These are phyloP conservation scores for Leucaena leucocephala DNA, from an alignment of 306 rosid species.

Conservation along the genomic window DNA sequence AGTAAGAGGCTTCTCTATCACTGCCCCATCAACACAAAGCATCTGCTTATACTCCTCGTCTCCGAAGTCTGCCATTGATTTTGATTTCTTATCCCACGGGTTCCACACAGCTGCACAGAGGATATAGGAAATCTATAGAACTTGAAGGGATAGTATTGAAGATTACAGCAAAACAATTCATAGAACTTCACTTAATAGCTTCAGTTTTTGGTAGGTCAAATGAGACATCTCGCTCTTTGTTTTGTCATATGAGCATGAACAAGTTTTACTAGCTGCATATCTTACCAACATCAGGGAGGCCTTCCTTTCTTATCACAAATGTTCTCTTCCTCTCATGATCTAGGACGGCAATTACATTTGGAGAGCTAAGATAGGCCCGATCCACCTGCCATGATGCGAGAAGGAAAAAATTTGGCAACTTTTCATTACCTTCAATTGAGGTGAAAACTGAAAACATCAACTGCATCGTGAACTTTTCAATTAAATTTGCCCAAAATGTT, in stretches of 20 bases:
- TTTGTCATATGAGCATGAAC: background rate
- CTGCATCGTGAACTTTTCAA: constrained; percentile 15
- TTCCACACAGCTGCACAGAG: constrained; percentile 77
- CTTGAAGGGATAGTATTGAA: background rate
- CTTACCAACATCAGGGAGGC: constrained; percentile 95
- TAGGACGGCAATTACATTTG: constrained; percentile 73
- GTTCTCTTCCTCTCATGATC: constrained; percentile 91
- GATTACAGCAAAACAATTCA: background rate
- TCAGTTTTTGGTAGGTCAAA: background rate
- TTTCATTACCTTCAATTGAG: background rate
- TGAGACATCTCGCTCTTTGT: background rate
- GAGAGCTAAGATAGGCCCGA: constrained; percentile 85
- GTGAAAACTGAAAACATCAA: constrained; percentile 15
- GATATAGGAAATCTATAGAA: background rate
- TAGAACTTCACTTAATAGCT: background rate
- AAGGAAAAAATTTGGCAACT: constrained; percentile 18
- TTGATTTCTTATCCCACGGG: constrained; percentile 96
- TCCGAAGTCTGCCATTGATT: constrained; percentile 77
- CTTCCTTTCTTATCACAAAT: constrained; percentile 81
- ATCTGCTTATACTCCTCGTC: constrained; percentile 91
- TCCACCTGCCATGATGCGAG: constrained; percentile 62
- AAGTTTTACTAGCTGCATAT: background rate
- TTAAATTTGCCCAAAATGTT: background rate
- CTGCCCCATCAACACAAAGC: constrained; percentile 93
- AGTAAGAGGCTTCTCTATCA: constrained; percentile 69